phyloP scores from a whole-genome alignment of 1,139 yeast genomes.

The Meyerozyma sp. region DNA sequence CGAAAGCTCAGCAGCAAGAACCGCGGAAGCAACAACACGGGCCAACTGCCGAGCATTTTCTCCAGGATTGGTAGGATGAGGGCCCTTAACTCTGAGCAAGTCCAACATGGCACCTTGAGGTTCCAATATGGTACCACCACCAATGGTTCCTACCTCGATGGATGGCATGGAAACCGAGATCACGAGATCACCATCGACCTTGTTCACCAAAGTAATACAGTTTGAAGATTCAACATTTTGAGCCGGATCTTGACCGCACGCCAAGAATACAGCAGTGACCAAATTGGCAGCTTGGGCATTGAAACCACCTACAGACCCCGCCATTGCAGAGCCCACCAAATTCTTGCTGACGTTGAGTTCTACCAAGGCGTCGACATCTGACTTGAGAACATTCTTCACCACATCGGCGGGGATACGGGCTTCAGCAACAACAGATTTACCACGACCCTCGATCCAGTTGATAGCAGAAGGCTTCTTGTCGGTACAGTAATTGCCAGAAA shows the following conservation, averaged over 20 bases:
- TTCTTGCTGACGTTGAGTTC: constrained; percentile 86
- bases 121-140: constrained; percentile 96
- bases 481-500: constrained; percentile 95
- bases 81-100: constrained; percentile 90
- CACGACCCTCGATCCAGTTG: constrained; percentile 99
- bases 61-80: constrained; percentile 92
- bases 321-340: constrained; percentile 95
- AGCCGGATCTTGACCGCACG: constrained; percentile 98
- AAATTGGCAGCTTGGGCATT: constrained; percentile 97
- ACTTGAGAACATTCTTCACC: constrained; percentile 77
- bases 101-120: constrained; percentile 98
- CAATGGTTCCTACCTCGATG: constrained; percentile 97
- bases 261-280: constrained; percentile 88
- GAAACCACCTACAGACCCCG: constrained; percentile 96
- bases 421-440: constrained; percentile 97
- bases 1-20: constrained; percentile 93
- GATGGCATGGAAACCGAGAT: constrained; percentile 98
- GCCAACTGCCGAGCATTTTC: constrained; percentile 94
- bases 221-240: constrained; percentile 96
- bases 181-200: constrained; percentile 72
- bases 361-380: constrained; percentile 88
- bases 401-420: constrained; percentile 81
- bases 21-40: constrained; percentile 90
- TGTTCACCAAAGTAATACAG: constrained; percentile 93
- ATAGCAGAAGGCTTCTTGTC: constrained; percentile 98